Conservation (phyloP, 1,139 yeast genomes). For the Saccharomyces hybrid region DNA sequence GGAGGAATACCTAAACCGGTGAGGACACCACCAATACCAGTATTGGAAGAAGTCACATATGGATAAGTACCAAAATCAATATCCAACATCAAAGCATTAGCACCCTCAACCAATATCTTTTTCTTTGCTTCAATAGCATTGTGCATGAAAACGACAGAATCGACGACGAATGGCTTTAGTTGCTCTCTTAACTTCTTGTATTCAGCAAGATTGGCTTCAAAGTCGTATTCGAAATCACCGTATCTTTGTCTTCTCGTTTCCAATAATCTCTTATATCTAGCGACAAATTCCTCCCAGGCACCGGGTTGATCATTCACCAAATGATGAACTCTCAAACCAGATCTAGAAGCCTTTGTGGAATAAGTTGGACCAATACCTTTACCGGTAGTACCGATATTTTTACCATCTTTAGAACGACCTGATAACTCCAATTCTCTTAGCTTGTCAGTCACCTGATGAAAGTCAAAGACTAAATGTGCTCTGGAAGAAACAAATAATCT, state of each 20-base stretch:
- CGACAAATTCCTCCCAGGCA: slow-evolving; percentile 88
- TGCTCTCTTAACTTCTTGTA: slow-evolving; percentile 68
- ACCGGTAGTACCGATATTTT: slow-evolving; percentile 96
- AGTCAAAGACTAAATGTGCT: slow-evolving; percentile 93
- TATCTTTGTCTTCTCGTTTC: slow-evolving; percentile 80
- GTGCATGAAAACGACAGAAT: slow-evolving; percentile 85
- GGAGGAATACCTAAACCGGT: slow-evolving; percentile 98
- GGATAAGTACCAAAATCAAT: slow-evolving; percentile 98
- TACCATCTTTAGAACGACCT: slow-evolving; percentile 49
- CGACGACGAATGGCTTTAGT: slow-evolving; percentile 87
- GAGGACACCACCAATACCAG: slow-evolving; percentile 96
- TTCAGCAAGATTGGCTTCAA: slow-evolving; percentile 67
- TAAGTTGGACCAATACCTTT: slow-evolving; percentile 99
- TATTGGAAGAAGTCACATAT: slow-evolving; percentile 88
- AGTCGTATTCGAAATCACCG: slow-evolving; percentile 85
- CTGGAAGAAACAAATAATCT: slow-evolving; percentile 85
- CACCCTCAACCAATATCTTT: slow-evolving; percentile 92
- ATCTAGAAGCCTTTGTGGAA: slow-evolving; percentile 92
- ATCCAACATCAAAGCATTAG: slow-evolving; percentile 96
- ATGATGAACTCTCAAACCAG: slow-evolving; percentile 95
- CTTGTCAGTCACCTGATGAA: slow-evolving; percentile 95
- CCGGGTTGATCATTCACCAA: slow-evolving; percentile 81
- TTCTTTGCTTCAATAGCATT: slow-evolving; percentile 68
- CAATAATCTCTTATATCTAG: slow-evolving; percentile 66
- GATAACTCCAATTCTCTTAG: slow-evolving; percentile 89